Evolutionary conservation across 257 asterid genomes (phyloP).

Genomic region (Apocynum venetum): DNA sequence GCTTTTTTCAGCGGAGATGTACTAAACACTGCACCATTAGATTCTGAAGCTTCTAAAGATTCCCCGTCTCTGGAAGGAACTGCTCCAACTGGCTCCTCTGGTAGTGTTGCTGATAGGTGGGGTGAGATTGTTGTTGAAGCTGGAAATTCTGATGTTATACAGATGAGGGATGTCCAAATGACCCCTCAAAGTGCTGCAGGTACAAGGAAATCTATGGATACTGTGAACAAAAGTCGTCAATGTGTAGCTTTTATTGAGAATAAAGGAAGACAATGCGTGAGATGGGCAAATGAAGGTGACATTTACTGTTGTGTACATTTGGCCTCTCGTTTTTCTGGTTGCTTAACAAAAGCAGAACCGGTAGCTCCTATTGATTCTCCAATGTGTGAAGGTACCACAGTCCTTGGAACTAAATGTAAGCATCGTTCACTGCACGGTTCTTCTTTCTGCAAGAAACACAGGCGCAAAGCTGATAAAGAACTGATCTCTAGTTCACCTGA

Average conservation of each 20-base stretch:
- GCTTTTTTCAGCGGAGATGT: constrained; percentile 41
- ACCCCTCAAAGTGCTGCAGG: constrained; percentile 44
- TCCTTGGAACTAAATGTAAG: constrained; percentile 92
- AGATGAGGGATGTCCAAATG: constrained; percentile 38
- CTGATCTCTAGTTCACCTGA: constrained; percentile 28
- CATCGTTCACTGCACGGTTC: constrained; percentile 81
- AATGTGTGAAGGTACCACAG: constrained; percentile 97
- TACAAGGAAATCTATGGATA: constrained; percentile 38
- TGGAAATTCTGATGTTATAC: constrained; percentile 42
- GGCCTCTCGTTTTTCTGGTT: constrained; percentile 58
- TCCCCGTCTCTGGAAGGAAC: constrained; percentile 29
- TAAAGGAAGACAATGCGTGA: constrained; percentile 92
- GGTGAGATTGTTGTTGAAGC: constrained; percentile 61
- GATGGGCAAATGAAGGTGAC: constrained; percentile 91
- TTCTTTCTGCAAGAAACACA: constrained; percentile 96
- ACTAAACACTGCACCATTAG: constrained; percentile 33
- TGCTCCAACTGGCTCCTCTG: constrained; percentile 36
- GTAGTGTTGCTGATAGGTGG: constrained; percentile 55
- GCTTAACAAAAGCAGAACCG: constrained; percentile 53
- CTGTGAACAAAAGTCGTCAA: constrained; percentile 62
- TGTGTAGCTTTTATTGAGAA: constrained; percentile 86
- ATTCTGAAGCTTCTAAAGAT: constrained; percentile 40
- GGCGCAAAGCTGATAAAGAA: constrained; percentile 54
- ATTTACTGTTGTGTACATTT: constrained; percentile 93
- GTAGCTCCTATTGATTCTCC: constrained; percentile 47